Evolutionary conservation across 805 yeast species (phyloP), one percentile per base, ranked within the genome.

Genomic region (Wickerhamiella allomyrinae): DNA sequence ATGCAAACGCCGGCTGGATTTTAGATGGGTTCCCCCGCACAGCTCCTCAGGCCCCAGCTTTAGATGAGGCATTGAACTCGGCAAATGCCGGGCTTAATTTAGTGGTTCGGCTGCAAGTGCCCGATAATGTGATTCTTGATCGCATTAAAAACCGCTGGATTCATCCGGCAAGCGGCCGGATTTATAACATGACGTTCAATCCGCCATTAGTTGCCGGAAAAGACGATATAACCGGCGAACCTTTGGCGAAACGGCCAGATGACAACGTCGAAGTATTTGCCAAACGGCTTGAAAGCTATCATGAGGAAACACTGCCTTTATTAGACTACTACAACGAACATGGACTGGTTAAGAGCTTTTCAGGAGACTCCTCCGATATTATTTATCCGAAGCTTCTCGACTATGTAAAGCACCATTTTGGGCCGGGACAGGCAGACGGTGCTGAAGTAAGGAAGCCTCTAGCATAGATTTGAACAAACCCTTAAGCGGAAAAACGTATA

Each of bases 1-100:
- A 63, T 29, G 36, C 60, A 0, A 41, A 60, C 1, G 49, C 76
- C 1, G 62, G 76, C 5, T 87, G 94, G 83, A 64, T 87, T 23
- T 65, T 89, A 39, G 97, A 87, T 58, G 97, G 97, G 34, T 89
- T 86, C 54, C 97, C 97, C 5, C 67, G 97, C 47, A 89, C 91
- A 0, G 55, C 64, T 15, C 61, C 60, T 3, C 97, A 87, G 60
- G 95, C 95, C 0, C 55, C 58, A 31, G 69, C 67, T 8, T 62
- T 85, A 29, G 74, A 75, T 42, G 49, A 54, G 13, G 62, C 79
- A 42, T 46, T 60, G 10, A 47, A 42, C 1, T 50, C 58, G 8
- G 45, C 59, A 25, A 50, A 62, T 2, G 60, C 78, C 1, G 56
- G 61, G 11, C 56, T 87, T 42, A 85, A 84, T 52, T 56, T 80